phyloP scores from a whole-genome alignment of 1,284 basidiomycete genomes.

The Psilocybe mexicana region DNA sequence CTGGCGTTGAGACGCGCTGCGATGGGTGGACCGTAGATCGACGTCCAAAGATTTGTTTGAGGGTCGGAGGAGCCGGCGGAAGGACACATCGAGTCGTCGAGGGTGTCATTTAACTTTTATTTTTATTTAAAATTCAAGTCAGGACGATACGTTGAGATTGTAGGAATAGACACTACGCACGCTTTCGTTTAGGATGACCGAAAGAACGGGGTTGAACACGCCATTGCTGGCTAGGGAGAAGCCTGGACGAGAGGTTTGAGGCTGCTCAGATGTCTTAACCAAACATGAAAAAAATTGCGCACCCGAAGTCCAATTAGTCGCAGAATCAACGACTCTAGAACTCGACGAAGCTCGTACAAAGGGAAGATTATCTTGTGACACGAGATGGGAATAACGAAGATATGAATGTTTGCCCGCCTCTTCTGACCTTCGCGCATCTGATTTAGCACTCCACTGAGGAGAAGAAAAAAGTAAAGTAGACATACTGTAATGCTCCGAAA shows the following conservation, averaged over 20 bases:
- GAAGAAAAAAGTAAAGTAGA: slow-evolving; percentile 14
- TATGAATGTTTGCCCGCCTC: slow-evolving; percentile 44
- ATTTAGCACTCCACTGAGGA: neutral
- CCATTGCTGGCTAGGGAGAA: slow-evolving; percentile 49
- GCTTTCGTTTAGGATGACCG: slow-evolving; percentile 55
- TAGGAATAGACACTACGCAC: slow-evolving; percentile 31
- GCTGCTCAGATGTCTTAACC: neutral
- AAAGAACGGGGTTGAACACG: slow-evolving; percentile 42
- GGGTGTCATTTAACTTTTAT: slow-evolving; percentile 61
- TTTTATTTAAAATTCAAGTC: neutral
- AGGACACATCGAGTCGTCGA: slow-evolving; percentile 71
- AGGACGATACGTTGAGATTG: slow-evolving; percentile 2
- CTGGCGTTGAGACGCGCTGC: slow-evolving; percentile 60
- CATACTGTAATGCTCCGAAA: slow-evolving; percentile 73
- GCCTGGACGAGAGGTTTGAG: slow-evolving; percentile 36
- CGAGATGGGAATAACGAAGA: slow-evolving; percentile 50
- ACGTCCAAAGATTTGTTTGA: slow-evolving; percentile 54
- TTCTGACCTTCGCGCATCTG: slow-evolving; percentile 2
- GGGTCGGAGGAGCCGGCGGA: slow-evolving; percentile 48
- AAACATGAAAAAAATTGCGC: slow-evolving; percentile 9
- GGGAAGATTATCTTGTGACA: slow-evolving; percentile 47
- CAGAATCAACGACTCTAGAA: slow-evolving; percentile 65
- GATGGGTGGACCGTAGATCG: slow-evolving; percentile 56
- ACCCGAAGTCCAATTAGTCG: slow-evolving; percentile 74
- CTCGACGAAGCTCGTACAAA: slow-evolving; percentile 69